phyloP scores from a whole-genome alignment of 202 grass and related monocot genomes.

The Zoysia matrella region DNA sequence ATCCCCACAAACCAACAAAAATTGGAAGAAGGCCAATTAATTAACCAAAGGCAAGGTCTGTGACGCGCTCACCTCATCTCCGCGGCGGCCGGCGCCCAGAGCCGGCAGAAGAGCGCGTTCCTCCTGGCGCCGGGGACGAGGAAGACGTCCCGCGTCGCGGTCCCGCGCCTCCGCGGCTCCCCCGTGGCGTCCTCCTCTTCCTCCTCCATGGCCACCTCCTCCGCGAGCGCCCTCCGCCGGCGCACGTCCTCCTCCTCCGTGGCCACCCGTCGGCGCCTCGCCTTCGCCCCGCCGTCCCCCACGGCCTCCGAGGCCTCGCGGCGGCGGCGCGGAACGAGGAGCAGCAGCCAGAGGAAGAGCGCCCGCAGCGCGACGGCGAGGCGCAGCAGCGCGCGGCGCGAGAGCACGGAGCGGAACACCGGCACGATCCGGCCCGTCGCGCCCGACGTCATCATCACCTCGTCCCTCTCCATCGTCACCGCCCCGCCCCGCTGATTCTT shows the following conservation, averaged over 20 bases:
- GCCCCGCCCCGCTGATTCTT: conserved; percentile 4
- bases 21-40: conserved; percentile 11
- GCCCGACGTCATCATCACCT: conserved; percentile 80
- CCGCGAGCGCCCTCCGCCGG: conserved; percentile 64
- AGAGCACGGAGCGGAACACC: conserved; percentile 70
- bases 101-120: conserved; percentile 85
- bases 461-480: conserved; percentile 43
- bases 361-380: conserved; percentile 67
- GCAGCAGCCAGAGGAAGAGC: conserved; percentile 77
- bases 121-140: conserved; percentile 66
- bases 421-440: conserved; percentile 88
- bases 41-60: neutral
- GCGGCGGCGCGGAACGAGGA: conserved; percentile 61
- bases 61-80: conserved; percentile 66
- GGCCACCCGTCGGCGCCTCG: neutral
- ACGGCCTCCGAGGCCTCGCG: neutral
- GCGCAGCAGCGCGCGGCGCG: conserved; percentile 65
- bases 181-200: neutral
- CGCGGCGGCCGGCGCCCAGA: conserved; percentile 58
- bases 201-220: conserved; percentile 74
- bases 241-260: conserved; percentile 74
- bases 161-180: neutral
- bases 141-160: conserved; percentile 52
- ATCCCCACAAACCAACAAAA: conserved; percentile 23
- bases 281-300: too few species aligned